Conservation (phyloP, 345 rosid species). For the Gossypium bickii region DNA sequence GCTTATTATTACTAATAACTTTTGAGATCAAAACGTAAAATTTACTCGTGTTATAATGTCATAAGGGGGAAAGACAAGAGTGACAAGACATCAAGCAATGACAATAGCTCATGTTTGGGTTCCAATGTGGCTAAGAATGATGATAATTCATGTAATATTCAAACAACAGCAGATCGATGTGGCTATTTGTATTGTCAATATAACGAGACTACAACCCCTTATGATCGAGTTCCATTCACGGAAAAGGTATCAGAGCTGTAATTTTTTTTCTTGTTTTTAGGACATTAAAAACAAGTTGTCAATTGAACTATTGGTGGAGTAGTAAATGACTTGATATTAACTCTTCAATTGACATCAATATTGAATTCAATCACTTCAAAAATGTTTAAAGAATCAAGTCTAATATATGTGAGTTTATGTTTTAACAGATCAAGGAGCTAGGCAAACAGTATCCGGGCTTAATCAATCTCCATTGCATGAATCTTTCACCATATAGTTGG, state of each 20-base stretch:
- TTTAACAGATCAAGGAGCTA: slow-evolving; percentile 24
- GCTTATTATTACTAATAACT: too few relatives aligned
- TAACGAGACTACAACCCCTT: slow-evolving; percentile 24
- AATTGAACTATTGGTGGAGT: too few relatives aligned
- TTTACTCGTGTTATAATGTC: not conserved
- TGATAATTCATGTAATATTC: not conserved
- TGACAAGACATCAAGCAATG: not conserved
- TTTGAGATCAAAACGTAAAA: not conserved
- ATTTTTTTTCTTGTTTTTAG: not conserved
- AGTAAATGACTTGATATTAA: too few relatives aligned
- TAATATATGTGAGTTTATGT: not conserved
- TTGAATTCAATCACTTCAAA: too few relatives aligned
- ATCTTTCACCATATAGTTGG: slow-evolving; percentile 38
- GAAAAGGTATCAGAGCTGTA: slow-evolving; percentile 18
- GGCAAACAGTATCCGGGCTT: slow-evolving; percentile 23
- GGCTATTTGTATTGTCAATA: slow-evolving; percentile 29
- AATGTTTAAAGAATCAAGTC: not conserved
- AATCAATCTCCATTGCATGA: slow-evolving; percentile 20
- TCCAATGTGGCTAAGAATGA: not conserved
- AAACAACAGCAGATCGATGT: not conserved
- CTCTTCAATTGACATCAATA: too few relatives aligned
- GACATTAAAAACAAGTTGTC: not conserved
- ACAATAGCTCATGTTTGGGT: not conserved
- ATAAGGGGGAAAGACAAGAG: not conserved
- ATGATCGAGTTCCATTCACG: slow-evolving; percentile 16